Conservation (phyloP, 345 rosid genomes). For the Orychophragmus violaceus region DNA sequence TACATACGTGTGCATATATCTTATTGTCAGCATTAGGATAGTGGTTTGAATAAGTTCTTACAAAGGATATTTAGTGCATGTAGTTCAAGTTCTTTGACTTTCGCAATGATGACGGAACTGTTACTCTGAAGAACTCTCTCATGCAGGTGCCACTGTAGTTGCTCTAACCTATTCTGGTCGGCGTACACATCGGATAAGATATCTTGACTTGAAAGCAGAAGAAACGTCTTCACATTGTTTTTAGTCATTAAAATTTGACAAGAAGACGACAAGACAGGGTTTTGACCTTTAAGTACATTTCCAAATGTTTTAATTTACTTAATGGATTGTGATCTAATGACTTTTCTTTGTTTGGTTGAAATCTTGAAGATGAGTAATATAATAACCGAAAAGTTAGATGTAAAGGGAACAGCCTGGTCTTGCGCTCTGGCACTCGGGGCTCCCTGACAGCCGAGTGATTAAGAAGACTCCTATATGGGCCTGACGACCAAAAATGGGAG, state of each 20-base stretch:
- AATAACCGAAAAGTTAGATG: not conserved
- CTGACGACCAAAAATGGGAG: not conserved
- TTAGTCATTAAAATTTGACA: not conserved
- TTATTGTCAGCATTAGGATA: not conserved
- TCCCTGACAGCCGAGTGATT: too few relatives aligned
- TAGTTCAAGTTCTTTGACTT: conserved; percentile 3
- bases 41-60: not conserved
- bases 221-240: not conserved
- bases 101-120: not conserved
- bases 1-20: not conserved
- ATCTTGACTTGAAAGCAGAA: not conserved
- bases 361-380: not conserved
- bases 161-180: not conserved
- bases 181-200: not conserved
- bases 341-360: not conserved
- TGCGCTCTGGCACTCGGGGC: too few relatives aligned
- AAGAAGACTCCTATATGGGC: too few relatives aligned
- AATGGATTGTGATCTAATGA: not conserved
- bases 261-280: not conserved
- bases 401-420: not conserved
- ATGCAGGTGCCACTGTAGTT: not conserved
- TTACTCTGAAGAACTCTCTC: not conserved
- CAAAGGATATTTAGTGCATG: conserved; percentile 9
- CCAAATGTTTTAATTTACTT: not conserved
- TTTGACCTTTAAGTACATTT: not conserved